Evolutionary conservation across 1,284 basidiomycete genomes (phyloP).

Genomic region (Tremellales sp.): DNA sequence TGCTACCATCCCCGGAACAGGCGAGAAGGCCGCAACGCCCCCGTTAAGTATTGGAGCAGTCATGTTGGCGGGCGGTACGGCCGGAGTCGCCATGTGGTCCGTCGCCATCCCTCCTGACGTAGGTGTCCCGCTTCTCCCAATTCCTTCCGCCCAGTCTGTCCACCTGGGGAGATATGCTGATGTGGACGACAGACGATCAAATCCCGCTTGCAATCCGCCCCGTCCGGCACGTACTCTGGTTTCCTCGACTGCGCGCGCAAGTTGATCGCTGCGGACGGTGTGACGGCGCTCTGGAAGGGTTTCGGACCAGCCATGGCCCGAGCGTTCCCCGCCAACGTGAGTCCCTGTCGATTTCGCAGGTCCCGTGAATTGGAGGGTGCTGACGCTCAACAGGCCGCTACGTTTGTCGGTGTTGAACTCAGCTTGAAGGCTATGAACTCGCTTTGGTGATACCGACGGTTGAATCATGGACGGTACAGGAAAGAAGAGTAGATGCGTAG

Average conservation of each 20-base stretch:
- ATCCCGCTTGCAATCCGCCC: slow-evolving; percentile 94
- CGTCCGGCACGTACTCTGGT: slow-evolving; percentile 89
- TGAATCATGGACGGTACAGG: too few relatives aligned
- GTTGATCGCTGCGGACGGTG: slow-evolving; percentile 87
- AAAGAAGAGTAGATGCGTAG: too few relatives aligned
- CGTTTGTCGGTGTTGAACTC: slow-evolving; percentile 49
- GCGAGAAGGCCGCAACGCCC: slow-evolving; percentile 68
- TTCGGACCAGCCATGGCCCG: slow-evolving; percentile 95
- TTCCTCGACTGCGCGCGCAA: slow-evolving; percentile 89
- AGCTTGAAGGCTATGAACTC: slow-evolving; percentile 47
- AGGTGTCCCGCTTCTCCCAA: too few relatives aligned
- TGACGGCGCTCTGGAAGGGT: slow-evolving; percentile 89
- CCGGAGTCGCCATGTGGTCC: slow-evolving; percentile 97
- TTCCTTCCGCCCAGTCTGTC: too few relatives aligned
- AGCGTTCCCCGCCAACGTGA: slow-evolving; percentile 59
- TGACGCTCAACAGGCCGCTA: slow-evolving; percentile 30
- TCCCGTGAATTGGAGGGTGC: background rate
- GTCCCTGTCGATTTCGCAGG: slow-evolving; percentile 5
- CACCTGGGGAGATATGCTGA: slow-evolving; percentile 1
- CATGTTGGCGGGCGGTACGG: slow-evolving; percentile 87
- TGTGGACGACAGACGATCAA: slow-evolving; percentile 76
- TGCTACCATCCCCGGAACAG: slow-evolving; percentile 22
- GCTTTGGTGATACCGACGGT: slow-evolving; percentile 41
- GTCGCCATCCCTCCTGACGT: slow-evolving; percentile 93
- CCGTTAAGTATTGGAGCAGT: slow-evolving; percentile 84